Conservation (phyloP, 169 alveolate genomes). For the Toxoplasma gondii region DNA sequence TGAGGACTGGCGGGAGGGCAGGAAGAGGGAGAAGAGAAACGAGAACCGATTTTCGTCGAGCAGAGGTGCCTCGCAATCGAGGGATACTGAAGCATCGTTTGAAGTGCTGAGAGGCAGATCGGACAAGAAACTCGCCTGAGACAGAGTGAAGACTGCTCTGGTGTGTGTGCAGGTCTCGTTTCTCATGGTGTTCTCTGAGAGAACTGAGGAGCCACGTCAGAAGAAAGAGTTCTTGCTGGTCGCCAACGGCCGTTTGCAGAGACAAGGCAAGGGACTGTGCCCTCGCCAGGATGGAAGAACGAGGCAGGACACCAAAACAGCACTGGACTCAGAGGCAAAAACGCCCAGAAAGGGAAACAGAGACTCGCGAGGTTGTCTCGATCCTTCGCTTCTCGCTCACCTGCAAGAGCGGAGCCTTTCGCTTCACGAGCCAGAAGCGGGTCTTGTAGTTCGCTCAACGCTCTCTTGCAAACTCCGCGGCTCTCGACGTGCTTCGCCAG, state of each 20-base stretch:
- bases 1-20: too few species aligned
- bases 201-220: background rate
- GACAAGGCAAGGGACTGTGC: too few species aligned
- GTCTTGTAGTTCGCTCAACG: background rate
- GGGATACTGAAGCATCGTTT: conserved; percentile 20
- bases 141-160: background rate
- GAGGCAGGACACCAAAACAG: too few species aligned
- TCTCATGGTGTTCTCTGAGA: too few species aligned
- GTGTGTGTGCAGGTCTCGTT: background rate
- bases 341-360: background rate
- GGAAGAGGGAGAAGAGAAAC: background rate
- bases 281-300: too few species aligned
- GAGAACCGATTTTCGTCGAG: background rate
- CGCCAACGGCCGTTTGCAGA: too few species aligned
- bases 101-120: conserved; percentile 25
- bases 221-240: too few species aligned
- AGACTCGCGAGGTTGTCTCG: background rate
- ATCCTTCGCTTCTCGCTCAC: background rate
- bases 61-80: background rate
- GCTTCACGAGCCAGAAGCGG: conserved; percentile 16
- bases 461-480: conserved; percentile 14
- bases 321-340: too few species aligned
- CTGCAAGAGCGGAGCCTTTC: background rate
- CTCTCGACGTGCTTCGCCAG: background rate
- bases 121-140: background rate